A percentile compares a stretch with the other conserved stretches of the same genome.
Conservation (phyloP, 352 stramenopile species). For the Globisporangium nunn region DNA sequence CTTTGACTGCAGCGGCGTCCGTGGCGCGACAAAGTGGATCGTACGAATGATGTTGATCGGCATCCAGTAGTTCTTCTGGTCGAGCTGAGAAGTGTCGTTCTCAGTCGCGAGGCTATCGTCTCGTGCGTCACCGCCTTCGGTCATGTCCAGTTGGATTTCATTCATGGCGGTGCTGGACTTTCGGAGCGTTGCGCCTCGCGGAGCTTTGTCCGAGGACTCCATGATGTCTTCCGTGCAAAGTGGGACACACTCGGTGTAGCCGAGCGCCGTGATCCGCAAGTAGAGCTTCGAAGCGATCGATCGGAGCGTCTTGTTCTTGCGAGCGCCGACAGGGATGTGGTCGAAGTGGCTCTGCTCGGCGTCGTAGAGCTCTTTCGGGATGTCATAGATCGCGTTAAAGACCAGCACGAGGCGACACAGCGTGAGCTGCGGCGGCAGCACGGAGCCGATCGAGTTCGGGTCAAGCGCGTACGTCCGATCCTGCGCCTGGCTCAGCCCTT, state of each 20-base stretch:
- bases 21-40: constrained; percentile 69
- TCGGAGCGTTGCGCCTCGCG: constrained; percentile 29
- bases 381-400: constrained; percentile 79
- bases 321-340: constrained; percentile 10
- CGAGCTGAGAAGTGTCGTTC: constrained; percentile 2
- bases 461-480: constrained; percentile 39
- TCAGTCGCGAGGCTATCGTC: constrained; percentile 11
- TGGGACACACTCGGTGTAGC: constrained; percentile 72
- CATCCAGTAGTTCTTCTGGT: constrained; percentile 56
- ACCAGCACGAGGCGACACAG: constrained; percentile 70
- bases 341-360: constrained; percentile 37
- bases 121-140: constrained; percentile 3
- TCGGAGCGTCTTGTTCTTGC: constrained; percentile 14
- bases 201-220: constrained; percentile 35
- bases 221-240: constrained; percentile 51
- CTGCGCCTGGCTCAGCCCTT: constrained; percentile 45
- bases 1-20: constrained; percentile 65
- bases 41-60: constrained; percentile 71
- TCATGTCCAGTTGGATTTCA: constrained; percentile 20
- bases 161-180: constrained; percentile 22
- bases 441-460: constrained; percentile 25
- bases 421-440: constrained; percentile 63
- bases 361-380: constrained; percentile 66
- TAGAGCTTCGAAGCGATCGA: constrained; percentile 41
- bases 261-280: constrained; percentile 61